Conservation (phyloP, 1,284 basidiomycete genomes). For the Irpex sp. region DNA sequence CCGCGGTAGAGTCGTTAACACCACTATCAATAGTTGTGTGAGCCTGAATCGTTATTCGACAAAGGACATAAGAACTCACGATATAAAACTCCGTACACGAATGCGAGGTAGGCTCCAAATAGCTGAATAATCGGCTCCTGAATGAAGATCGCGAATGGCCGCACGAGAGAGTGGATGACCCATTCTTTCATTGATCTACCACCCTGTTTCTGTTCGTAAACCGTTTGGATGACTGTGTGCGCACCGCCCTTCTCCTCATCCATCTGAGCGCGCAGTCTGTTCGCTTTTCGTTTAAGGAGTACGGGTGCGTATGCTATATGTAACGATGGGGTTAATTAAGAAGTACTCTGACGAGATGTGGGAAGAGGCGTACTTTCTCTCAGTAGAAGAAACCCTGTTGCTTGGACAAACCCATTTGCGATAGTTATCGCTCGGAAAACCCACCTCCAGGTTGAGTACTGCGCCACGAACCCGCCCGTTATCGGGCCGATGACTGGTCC, state of each 20-base stretch:
- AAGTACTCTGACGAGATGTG: neutral
- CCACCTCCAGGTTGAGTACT: conserved; percentile 60
- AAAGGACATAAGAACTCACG: conserved; percentile 28
- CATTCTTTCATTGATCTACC: conserved; percentile 35
- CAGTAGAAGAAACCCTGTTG: conserved; percentile 51
- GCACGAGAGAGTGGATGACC: conserved; percentile 33
- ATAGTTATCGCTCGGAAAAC: conserved; percentile 64
- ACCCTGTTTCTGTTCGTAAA: conserved; percentile 21
- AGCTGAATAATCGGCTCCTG: conserved; percentile 46
- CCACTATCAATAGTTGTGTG: conserved; percentile 28
- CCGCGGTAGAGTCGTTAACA: conserved; percentile 57
- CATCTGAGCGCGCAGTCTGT: conserved; percentile 40
- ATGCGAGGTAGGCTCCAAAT: conserved; percentile 41
- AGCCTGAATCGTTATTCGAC: neutral
- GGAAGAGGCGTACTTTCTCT: conserved; percentile 49
- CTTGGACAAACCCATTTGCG: conserved; percentile 41
- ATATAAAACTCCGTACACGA: conserved; percentile 49
- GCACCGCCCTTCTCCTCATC: conserved; percentile 37
- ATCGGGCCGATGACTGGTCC: conserved; percentile 64
- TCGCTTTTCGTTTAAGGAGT: conserved; percentile 56
- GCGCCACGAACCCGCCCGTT: conserved; percentile 58
- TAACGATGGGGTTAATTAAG: neutral
- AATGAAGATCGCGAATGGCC: conserved; percentile 43
- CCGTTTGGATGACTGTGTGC: conserved; percentile 33
- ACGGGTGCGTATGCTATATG: conserved; percentile 53